phyloP scores from a whole-genome alignment of 1,139 yeast genomes.

The Magnusiomyces sp. region DNA sequence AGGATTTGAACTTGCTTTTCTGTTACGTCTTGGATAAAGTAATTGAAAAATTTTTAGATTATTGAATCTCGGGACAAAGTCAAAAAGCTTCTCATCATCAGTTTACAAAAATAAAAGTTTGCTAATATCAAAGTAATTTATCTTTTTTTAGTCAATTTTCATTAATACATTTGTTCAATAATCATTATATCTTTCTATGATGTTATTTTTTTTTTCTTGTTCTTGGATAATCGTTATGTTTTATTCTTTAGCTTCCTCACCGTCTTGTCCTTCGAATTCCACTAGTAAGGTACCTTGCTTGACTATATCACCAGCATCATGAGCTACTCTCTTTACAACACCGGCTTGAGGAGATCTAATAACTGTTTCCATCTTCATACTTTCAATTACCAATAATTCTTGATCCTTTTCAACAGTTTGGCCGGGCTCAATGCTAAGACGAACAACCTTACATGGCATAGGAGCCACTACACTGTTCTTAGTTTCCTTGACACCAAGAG shows the following conservation, averaged over 20 bases:
- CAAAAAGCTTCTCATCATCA: not conserved
- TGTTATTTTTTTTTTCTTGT: not conserved
- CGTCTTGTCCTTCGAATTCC: conserved; percentile 27
- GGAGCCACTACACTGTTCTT: conserved; percentile 30
- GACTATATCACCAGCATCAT: conserved; percentile 27
- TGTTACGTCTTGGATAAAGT: too few species aligned
- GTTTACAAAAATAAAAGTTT: not conserved
- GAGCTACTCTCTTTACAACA: conserved; percentile 26
- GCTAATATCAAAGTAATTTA: too few species aligned
- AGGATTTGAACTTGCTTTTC: too few species aligned
- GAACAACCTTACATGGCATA: conserved; percentile 32
- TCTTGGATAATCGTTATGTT: not conserved
- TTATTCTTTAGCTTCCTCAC: not conserved
- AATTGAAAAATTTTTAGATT: too few species aligned
- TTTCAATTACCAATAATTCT: conserved; percentile 19
- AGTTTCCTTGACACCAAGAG: conserved; percentile 26
- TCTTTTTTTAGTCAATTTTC: not conserved
- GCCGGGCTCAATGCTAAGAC: conserved; percentile 18
- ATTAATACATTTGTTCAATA: not conserved
- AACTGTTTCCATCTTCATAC: conserved; percentile 24
- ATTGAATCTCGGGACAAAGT: too few species aligned
- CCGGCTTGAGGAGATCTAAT: conserved; percentile 21
- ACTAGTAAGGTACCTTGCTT: conserved; percentile 30
- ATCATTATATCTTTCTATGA: not conserved
- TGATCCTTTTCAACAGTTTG: conserved; percentile 18